Evolutionary conservation across 2,329 filamentous ascomycete genomes (phyloP).

Genomic region (Rutstroemia sp.): DNA sequence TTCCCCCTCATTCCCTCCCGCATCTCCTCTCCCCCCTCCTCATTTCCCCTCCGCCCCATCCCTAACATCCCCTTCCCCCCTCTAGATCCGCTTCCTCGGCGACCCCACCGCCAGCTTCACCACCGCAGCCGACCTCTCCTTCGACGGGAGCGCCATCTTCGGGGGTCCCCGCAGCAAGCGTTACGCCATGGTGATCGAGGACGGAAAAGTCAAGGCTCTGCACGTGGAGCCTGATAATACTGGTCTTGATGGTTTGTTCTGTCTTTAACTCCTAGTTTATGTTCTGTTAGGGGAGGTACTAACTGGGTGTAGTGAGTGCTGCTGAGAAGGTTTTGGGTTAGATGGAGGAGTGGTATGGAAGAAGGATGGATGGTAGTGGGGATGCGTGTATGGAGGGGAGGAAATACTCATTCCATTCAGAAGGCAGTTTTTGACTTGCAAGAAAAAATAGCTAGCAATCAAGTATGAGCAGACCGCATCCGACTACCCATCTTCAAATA

Average conservation of each 20-base stretch:
- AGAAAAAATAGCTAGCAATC: too few relatives aligned
- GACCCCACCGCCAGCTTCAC: slow-evolving; percentile 77
- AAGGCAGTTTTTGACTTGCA: too few relatives aligned
- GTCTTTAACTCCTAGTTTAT: too few relatives aligned
- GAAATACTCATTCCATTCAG: too few relatives aligned
- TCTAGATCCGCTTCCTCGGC: slow-evolving; percentile 81
- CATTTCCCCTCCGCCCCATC: slow-evolving; percentile 70
- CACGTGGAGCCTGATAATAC: slow-evolving; percentile 87
- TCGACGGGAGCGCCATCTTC: slow-evolving; percentile 73
- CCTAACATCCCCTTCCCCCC: slow-evolving; percentile 26
- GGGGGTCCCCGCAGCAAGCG: slow-evolving; percentile 79
- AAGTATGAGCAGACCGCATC: too few relatives aligned
- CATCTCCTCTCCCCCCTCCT: slow-evolving; percentile 86
- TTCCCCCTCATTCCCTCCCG: slow-evolving; percentile 61
- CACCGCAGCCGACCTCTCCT: slow-evolving; percentile 73
- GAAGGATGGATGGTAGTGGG: neutral
- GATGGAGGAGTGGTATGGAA: neutral
- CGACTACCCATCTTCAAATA: too few relatives aligned
- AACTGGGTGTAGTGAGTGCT: slow-evolving; percentile 34
- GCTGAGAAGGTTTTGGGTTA: slow-evolving; percentile 42
- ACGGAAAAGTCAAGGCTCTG: slow-evolving; percentile 75
- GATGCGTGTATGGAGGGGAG: neutral
- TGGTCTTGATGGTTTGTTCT: slow-evolving; percentile 60
- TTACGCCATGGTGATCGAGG: slow-evolving; percentile 74
- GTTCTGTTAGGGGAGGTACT: slow-evolving; percentile 6